Evolutionary conservation across 2,329 filamentous ascomycete genomes (phyloP).

Genomic region (Clonostachys chloroleuca): DNA sequence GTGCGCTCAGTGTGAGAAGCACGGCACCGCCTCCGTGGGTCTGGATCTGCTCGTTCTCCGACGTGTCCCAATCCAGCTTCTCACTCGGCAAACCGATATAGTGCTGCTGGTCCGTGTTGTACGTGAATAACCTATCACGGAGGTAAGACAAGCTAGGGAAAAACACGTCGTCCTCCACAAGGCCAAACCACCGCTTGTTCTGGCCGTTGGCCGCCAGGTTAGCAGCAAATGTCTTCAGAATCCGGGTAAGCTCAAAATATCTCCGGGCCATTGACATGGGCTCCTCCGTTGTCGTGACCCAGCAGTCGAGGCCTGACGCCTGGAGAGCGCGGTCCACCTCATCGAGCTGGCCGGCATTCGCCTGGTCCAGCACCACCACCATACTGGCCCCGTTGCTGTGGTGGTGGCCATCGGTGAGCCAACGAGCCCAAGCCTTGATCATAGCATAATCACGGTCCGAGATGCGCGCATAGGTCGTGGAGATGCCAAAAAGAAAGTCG

Average conservation of each 20-base stretch:
- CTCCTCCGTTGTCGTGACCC: conserved; percentile 22
- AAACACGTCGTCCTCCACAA: conserved; percentile 42
- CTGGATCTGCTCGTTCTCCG: conserved; percentile 24
- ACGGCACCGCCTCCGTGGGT: conserved; percentile 40
- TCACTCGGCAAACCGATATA: conserved; percentile 40
- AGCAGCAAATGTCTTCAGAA: conserved; percentile 22
- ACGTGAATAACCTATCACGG: conserved; percentile 25
- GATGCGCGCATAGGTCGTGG: conserved; percentile 35
- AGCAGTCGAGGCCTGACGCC: conserved; percentile 30
- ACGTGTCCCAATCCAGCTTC: conserved; percentile 32
- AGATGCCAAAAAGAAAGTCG: conserved; percentile 34
- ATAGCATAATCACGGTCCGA: conserved; percentile 28
- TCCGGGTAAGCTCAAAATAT: conserved; percentile 30
- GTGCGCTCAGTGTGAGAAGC: conserved; percentile 29
- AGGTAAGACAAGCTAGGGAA: conserved; percentile 35
- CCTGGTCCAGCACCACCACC: conserved; percentile 33
- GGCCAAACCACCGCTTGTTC: conserved; percentile 32
- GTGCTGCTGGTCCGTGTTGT: conserved; percentile 21
- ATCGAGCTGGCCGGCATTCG: conserved; percentile 21
- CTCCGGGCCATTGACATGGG: conserved; percentile 21
- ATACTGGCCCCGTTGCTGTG: conserved; percentile 36
- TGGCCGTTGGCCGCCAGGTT: conserved; percentile 25
- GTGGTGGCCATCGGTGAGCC: conserved; percentile 35
- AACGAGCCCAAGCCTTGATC: conserved; percentile 36
- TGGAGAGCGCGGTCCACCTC: conserved; percentile 21